Percentiles rank a stretch among this genome's conserved stretches.
Evolutionary conservation across 108 stramenopile genomes (phyloP).

Genomic region (Poteriospumella lacustris): DNA sequence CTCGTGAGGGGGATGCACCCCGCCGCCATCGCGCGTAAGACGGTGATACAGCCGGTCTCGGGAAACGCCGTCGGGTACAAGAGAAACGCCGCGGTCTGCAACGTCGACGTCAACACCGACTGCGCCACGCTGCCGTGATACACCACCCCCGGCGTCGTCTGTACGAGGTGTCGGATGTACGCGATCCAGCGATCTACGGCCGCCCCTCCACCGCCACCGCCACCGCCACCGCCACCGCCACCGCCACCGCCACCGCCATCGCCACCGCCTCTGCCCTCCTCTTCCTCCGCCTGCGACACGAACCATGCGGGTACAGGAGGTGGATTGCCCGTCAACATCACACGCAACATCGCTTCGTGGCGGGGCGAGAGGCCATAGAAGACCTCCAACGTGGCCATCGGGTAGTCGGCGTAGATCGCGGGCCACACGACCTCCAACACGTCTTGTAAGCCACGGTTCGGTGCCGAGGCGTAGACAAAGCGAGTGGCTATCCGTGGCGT

Average conservation of each 20-base stretch:
- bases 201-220: no score
- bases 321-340: no score
- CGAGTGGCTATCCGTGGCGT: no score
- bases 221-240: no score
- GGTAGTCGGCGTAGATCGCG: slow-evolving; percentile 29
- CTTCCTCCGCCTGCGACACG: no score
- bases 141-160: slow-evolving; percentile 40
- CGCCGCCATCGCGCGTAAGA: slow-evolving; percentile 56
- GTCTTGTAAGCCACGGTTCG: slow-evolving; percentile 48
- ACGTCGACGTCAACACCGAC: slow-evolving; percentile 34
- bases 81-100: slow-evolving; percentile 46
- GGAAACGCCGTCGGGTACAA: slow-evolving; percentile 53
- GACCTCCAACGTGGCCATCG: slow-evolving; percentile 35
- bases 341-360: no score
- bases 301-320: no score
- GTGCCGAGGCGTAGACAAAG: slow-evolving; percentile 50
- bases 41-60: slow-evolving; percentile 55
- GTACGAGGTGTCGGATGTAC: no score
- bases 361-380: slow-evolving; percentile 58
- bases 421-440: slow-evolving; percentile 39
- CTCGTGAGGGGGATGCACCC: slow-evolving; percentile 56
- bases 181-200: no score
- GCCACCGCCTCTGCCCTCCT: no score
- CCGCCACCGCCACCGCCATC: no score
- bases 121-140: slow-evolving; percentile 54